phyloP scores from a whole-genome alignment of 202 grass and related monocot species.

The Musa balbisiana region DNA sequence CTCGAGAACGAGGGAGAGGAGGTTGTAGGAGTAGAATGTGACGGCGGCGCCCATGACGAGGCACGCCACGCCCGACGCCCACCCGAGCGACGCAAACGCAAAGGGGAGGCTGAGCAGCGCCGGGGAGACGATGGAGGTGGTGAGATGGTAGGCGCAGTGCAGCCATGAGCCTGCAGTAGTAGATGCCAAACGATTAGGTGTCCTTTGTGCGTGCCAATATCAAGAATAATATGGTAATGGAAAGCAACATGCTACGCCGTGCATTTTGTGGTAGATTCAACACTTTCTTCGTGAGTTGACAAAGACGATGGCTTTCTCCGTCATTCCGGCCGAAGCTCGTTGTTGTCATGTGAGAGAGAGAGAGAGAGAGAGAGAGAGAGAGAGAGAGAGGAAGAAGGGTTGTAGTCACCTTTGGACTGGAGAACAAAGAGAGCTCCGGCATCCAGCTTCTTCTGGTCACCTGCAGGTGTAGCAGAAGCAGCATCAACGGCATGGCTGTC shows the following conservation, averaged over 20 bases:
- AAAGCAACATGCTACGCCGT: too few relatives aligned
- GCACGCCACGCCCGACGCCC: slow-evolving; percentile 49
- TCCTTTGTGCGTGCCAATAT: too few relatives aligned
- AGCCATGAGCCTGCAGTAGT: slow-evolving; percentile 65
- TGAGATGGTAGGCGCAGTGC: slow-evolving; percentile 90
- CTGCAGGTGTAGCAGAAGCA: too few relatives aligned
- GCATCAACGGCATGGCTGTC: too few relatives aligned
- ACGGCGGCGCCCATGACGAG: slow-evolving; percentile 53
- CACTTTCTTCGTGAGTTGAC: too few relatives aligned
- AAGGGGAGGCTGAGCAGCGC: slow-evolving; percentile 86
- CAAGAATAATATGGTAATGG: too few relatives aligned
- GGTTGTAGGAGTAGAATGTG: slow-evolving; percentile 99
- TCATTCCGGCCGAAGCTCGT: too few relatives aligned
- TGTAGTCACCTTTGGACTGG: not conserved
- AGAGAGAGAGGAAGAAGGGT: not conserved
- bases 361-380: not conserved
- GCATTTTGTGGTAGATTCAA: too few relatives aligned
- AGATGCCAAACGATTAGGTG: too few relatives aligned
- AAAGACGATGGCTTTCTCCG: too few relatives aligned
- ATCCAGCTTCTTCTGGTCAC: not conserved
- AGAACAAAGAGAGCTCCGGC: slow-evolving; percentile 8
- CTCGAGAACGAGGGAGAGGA: slow-evolving; percentile 84
- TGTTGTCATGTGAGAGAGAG: too few relatives aligned
- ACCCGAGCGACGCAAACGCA: slow-evolving; percentile 68
- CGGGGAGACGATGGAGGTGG: slow-evolving; percentile 84